phyloP scores from a whole-genome alignment of 208 protist species.

The Acanthamoeba castellanii region DNA sequence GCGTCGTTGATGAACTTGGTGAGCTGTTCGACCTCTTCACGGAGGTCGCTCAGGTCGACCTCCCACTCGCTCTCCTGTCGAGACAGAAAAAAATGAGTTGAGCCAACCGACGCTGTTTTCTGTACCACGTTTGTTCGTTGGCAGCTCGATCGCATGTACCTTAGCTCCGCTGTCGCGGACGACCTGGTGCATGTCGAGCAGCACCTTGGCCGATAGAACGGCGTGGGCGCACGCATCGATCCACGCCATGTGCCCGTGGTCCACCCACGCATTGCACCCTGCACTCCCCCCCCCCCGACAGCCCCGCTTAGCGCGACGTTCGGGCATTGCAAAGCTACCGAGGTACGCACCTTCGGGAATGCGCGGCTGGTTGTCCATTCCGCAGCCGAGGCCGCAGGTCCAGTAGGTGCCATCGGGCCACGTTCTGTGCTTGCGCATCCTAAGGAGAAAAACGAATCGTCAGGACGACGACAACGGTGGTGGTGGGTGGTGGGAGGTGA shows the following conservation, averaged over 20 bases:
- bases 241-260: constrained; percentile 67
- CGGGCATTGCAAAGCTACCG: not conserved
- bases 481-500: not conserved
- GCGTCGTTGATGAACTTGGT: constrained; percentile 37
- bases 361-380: constrained; percentile 67
- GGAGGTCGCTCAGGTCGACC: constrained; percentile 25
- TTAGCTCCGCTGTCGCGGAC: not conserved
- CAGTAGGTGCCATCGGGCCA: constrained; percentile 65
- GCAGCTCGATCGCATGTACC: no score
- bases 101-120: no score
- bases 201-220: constrained; percentile 7
- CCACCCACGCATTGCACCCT: constrained; percentile 51
- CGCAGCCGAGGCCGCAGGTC: constrained; percentile 63
- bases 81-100: no score
- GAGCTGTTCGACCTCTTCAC: constrained; percentile 23
- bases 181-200: constrained; percentile 60
- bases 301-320: not conserved
- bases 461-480: not conserved
- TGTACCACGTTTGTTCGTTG: no score
- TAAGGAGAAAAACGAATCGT: not conserved
- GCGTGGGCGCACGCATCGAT: constrained; percentile 57
- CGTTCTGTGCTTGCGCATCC: constrained; percentile 67
- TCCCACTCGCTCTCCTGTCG: not conserved
- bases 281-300: no score
- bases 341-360: constrained; percentile 26